Percentiles rank a stretch among this genome's conserved stretches.
Evolutionary conservation across 2,329 filamentous ascomycete species (phyloP).

Genomic region (Cladosporium sp.): DNA sequence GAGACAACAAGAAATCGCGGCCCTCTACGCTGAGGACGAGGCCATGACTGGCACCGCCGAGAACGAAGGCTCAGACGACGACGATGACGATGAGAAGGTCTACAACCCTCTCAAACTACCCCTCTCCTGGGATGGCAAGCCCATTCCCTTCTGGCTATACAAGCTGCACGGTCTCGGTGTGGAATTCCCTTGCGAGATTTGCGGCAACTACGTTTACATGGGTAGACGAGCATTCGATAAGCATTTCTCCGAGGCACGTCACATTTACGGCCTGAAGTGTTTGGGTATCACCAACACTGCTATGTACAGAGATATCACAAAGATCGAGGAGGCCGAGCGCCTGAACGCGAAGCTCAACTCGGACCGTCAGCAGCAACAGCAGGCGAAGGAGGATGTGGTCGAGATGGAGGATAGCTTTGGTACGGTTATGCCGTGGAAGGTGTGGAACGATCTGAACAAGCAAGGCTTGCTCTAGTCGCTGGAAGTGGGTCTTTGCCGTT

Average conservation of each 20-base stretch:
- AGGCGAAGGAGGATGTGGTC: conserved; percentile 61
- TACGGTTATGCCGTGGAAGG: conserved; percentile 98
- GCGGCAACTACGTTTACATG: conserved; percentile 99
- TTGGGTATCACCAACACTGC: conserved; percentile 78
- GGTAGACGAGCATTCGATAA: conserved; percentile 94
- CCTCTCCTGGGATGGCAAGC: conserved; percentile 96
- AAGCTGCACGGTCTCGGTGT: conserved; percentile 92
- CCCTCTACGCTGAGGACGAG: conserved; percentile 63
- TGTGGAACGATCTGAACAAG: conserved; percentile 92
- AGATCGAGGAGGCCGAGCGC: conserved; percentile 80
- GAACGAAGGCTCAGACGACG: conserved; percentile 62
- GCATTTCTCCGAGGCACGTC: conserved; percentile 91
- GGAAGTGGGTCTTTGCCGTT: too few species aligned
- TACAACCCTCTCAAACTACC: conserved; percentile 97
- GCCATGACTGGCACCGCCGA: conserved; percentile 39
- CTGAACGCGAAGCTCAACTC: conserved; percentile 91
- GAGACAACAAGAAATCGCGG: conserved; percentile 87
- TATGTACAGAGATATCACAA: conserved; percentile 88
- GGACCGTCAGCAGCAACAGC: conserved; percentile 72
- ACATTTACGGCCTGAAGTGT: conserved; percentile 91
- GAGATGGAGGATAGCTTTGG: conserved; percentile 98
- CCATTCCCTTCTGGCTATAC: conserved; percentile 98
- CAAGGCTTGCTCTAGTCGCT: conserved; percentile 80
- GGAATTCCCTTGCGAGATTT: conserved; percentile 93
- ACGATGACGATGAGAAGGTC: conserved; percentile 68